phyloP scores from a whole-genome alignment of 495 filamentous ascomycete species.

The Penicillium salamii region DNA sequence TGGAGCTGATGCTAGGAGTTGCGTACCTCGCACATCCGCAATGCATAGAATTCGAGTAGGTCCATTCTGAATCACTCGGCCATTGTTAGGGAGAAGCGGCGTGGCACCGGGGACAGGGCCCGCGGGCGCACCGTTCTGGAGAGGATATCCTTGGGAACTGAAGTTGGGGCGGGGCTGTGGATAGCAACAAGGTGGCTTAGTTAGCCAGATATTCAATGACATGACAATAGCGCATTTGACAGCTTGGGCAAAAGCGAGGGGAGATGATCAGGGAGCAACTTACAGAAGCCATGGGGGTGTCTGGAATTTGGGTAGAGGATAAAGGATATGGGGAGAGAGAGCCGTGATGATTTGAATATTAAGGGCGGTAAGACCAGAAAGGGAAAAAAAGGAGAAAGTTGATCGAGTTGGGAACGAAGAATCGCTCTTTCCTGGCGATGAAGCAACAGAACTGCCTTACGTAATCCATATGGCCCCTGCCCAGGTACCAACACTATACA shows the following conservation, averaged over 20 bases:
- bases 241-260: slow-evolving; percentile 17
- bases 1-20: not conserved
- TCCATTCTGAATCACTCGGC: slow-evolving; percentile 77
- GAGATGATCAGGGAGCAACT: slow-evolving; percentile 28
- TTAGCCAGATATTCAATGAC: not conserved
- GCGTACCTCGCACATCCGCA: slow-evolving; percentile 93
- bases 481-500: too few relatives aligned
- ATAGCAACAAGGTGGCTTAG: not conserved
- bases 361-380: slow-evolving; percentile 14
- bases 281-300: slow-evolving; percentile 53
- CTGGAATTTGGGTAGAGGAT: slow-evolving; percentile 2
- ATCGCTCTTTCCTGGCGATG: slow-evolving; percentile 18
- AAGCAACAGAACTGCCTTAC: slow-evolving; percentile 22
- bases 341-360: not conserved
- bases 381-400: slow-evolving; percentile 18
- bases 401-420: slow-evolving; percentile 23
- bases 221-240: not conserved
- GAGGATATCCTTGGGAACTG: slow-evolving; percentile 48
- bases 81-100: slow-evolving; percentile 63
- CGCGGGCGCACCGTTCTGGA: slow-evolving; percentile 45
- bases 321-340: slow-evolving; percentile 3
- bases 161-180: slow-evolving; percentile 47
- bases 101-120: slow-evolving; percentile 51
- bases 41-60: slow-evolving; percentile 87
- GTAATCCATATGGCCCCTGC: slow-evolving; percentile 19